A percentile compares a stretch with the other conserved stretches of the same genome.
phyloP scores from a whole-genome alignment of 768 basidiomycete species.

The Leccinum aurantiacum region DNA sequence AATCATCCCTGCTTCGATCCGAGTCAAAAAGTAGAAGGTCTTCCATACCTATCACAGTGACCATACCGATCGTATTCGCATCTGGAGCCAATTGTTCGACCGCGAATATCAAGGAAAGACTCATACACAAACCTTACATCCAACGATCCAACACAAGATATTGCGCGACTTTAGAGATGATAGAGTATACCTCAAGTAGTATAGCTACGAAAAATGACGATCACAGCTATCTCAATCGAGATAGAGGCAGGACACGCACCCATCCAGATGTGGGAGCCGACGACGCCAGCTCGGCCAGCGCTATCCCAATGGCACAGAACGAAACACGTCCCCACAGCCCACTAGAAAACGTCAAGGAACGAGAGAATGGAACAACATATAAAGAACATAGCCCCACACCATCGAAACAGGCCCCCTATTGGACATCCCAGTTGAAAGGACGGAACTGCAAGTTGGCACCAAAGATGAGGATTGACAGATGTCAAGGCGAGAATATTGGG shows the following conservation, averaged over 20 bases:
- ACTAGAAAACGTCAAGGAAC: conserved; percentile 16
- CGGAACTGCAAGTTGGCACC: conserved; percentile 33
- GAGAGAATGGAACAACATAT: not conserved
- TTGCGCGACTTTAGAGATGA: conserved; percentile 54
- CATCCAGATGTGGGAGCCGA: conserved; percentile 41
- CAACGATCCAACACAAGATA: conserved; percentile 66
- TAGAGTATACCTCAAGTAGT: conserved; percentile 64
- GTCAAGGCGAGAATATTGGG: conserved; percentile 3
- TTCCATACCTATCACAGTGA: conserved; percentile 35
- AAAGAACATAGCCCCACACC: conserved; percentile 39
- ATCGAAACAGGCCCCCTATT: conserved; percentile 48
- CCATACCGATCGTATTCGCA: conserved; percentile 51
- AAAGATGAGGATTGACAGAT: not conserved
- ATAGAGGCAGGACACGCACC: conserved; percentile 15
- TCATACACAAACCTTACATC: conserved; percentile 42
- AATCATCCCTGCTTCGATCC: not conserved
- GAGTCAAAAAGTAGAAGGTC: not conserved
- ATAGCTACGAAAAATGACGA: conserved; percentile 38
- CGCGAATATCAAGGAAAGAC: not conserved
- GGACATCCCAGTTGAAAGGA: conserved; percentile 42
- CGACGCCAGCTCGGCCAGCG: conserved; percentile 39
- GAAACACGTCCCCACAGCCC: conserved; percentile 37
- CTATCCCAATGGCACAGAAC: conserved; percentile 37
- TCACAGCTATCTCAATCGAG: not conserved
- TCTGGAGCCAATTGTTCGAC: conserved; percentile 27